Base-by-base conservation (phyloP, 164 flowering plant genomes). In the Stephania japonica region DNA sequence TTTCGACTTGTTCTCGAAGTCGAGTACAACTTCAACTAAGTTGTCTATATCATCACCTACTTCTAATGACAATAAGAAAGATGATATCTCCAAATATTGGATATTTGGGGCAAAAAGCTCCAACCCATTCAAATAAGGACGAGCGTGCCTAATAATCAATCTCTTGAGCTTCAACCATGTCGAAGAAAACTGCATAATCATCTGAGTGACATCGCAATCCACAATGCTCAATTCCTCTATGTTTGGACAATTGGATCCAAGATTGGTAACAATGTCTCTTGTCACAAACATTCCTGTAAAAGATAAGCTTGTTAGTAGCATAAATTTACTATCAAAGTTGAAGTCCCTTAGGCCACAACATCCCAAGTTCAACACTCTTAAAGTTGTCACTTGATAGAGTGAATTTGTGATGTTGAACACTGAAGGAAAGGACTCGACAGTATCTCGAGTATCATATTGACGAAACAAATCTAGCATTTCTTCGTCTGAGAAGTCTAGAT, bases 181-280 rank as follows among this genome's bases (percentile, higher is more conserved):
- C 0, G 73, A 70, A 56, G 43, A 7, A 56, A 70, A 14, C 10
- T 25, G 1, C 26, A 70, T 70, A 19, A 32, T 6, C 38, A 24
- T 9, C 38, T 8, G 32, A 27, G 32, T 27, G 32, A 27, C n/a
- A 10, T 26, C 13, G 13, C 73, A 32, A 10, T 38, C 41, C 65
- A n/a, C 73, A 5, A 70, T 14, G 41, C 64, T 70, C 65, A 70
- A 27, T 4, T 16, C 44, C 73, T 70, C 47, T 25, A 70, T 43
- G 9, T 27, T 6, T 1, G 65, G n/a, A 25, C 65, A 53, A 65
- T 32, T 70, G 24, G 65, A 56, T 32, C 19, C 26, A 43, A 70
- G 5, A 38, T 70, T 32, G 1, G n/a, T 23, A 19, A 56, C 27
- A 32, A 56, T 19, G 2, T 13, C 24, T 7, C 14, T 42, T 32